Percentiles rank a stretch among this genome's conserved stretches.
These are phyloP conservation scores for Spergularia bocconei DNA, from an alignment of 148 eudicot genomes.

Conservation along the genomic window DNA sequence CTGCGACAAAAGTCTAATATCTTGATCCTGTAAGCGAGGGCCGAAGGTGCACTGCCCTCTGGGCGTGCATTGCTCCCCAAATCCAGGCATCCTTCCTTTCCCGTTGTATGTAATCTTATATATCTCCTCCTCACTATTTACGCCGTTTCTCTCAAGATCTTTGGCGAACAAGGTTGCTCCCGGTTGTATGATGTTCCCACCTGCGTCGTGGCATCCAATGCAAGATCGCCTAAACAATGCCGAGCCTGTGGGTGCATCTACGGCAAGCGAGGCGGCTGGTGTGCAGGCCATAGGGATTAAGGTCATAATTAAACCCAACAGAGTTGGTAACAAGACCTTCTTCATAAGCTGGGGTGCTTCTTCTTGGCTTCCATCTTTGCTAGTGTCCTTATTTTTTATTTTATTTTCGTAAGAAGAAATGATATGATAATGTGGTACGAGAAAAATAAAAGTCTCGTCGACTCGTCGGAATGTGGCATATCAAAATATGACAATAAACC, in stretches of 20 bases:
- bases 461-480: neutral
- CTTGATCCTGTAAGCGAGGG: constrained; percentile 71
- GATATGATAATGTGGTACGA: neutral
- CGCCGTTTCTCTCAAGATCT: constrained; percentile 74
- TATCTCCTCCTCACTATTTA: constrained; percentile 68
- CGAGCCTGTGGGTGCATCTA: constrained; percentile 40
- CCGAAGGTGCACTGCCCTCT: constrained; percentile 96
- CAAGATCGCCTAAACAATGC: constrained; percentile 56
- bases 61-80: constrained; percentile 76
- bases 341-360: constrained; percentile 8
- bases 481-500: neutral
- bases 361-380: constrained; percentile 26
- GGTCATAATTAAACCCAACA: constrained; percentile 32
- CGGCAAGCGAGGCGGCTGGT: constrained; percentile 18
- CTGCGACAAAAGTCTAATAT: constrained; percentile 67
- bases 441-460: neutral
- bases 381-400: constrained; percentile 24
- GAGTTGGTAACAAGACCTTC: constrained; percentile 11
- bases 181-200: constrained; percentile 88
- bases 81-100: constrained; percentile 95
- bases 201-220: constrained; percentile 87
- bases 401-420: neutral
- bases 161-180: constrained; percentile 76
- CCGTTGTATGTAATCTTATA: constrained; percentile 72
- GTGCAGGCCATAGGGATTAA: constrained; percentile 31